Evolutionary conservation across 306 rosid species (phyloP).

Genomic region (Cucurbita argyrosperma): DNA sequence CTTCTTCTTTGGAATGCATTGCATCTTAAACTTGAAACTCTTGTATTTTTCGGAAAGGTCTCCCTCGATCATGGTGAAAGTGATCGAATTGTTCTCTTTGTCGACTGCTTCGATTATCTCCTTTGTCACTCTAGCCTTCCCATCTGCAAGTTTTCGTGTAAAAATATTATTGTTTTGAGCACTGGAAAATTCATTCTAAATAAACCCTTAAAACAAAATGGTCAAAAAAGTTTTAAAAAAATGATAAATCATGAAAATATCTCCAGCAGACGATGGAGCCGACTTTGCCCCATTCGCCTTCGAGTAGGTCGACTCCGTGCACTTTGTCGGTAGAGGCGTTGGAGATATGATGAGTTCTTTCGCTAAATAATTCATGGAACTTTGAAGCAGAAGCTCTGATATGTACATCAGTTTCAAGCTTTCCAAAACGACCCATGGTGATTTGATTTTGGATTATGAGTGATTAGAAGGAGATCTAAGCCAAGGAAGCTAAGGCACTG

Average conservation of each 20-base stretch:
- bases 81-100: background rate
- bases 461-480: background rate
- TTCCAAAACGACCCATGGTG: background rate
- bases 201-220: too few relatives aligned
- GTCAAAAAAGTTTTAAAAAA: too few relatives aligned
- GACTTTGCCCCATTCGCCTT: conserved; percentile 4
- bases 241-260: background rate
- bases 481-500: background rate
- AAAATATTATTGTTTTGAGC: too few relatives aligned
- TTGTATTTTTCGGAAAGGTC: background rate
- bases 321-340: background rate
- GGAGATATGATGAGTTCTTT: background rate
- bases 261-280: background rate
- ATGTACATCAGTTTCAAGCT: background rate
- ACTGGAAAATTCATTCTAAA: too few relatives aligned
- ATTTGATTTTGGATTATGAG: background rate
- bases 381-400: background rate
- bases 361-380: background rate
- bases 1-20: background rate
- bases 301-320: background rate
- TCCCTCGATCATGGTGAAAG: background rate
- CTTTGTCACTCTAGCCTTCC: background rate
- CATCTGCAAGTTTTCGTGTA: background rate
- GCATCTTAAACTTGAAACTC: background rate
- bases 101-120: background rate